Evolutionary conservation across 2,329 filamentous ascomycete species (phyloP).

Genomic region (Neonectria sp.): DNA sequence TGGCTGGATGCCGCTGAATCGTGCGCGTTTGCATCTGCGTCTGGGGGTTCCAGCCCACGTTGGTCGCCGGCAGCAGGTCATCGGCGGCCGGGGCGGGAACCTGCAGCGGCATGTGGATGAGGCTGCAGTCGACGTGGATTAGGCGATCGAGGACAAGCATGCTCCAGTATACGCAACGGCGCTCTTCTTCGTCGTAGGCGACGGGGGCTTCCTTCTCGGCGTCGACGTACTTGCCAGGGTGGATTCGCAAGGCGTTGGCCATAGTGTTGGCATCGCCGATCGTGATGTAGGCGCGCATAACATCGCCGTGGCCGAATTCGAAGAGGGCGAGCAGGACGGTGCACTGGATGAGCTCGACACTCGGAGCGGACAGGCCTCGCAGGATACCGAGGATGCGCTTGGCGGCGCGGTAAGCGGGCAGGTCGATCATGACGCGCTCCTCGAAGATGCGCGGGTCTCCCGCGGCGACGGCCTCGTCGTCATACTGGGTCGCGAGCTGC

Average conservation of each 20-base stretch:
- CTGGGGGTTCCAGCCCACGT: conserved; percentile 51
- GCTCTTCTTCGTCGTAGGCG: conserved; percentile 55
- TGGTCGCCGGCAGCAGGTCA: conserved; percentile 53
- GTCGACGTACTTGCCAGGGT: conserved; percentile 55
- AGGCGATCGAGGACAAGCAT: conserved; percentile 61
- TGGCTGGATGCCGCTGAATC: conserved; percentile 48
- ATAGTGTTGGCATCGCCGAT: conserved; percentile 58
- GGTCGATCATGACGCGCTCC: conserved; percentile 57
- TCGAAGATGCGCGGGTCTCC: conserved; percentile 44
- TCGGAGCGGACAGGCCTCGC: conserved; percentile 53
- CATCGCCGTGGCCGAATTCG: conserved; percentile 62
- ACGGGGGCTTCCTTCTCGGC: conserved; percentile 48
- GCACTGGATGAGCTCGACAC: conserved; percentile 59
- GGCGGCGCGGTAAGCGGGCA: conserved; percentile 56
- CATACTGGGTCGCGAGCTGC: conserved; percentile 57
- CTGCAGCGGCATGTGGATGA: conserved; percentile 52
- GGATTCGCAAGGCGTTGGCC: conserved; percentile 54
- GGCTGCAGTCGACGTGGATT: conserved; percentile 51
- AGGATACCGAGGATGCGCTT: conserved; percentile 57
- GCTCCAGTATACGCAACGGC: conserved; percentile 60
- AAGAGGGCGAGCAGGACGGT: conserved; percentile 59
- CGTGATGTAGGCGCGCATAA: conserved; percentile 59
- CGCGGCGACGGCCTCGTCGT: conserved; percentile 53
- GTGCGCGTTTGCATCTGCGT: conserved; percentile 40
- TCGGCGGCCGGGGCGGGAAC: conserved; percentile 55